A percentile compares a stretch with the other conserved stretches of the same genome.
Conservation (phyloP, 768 basidiomycete species). For the Auricularia sp. region DNA sequence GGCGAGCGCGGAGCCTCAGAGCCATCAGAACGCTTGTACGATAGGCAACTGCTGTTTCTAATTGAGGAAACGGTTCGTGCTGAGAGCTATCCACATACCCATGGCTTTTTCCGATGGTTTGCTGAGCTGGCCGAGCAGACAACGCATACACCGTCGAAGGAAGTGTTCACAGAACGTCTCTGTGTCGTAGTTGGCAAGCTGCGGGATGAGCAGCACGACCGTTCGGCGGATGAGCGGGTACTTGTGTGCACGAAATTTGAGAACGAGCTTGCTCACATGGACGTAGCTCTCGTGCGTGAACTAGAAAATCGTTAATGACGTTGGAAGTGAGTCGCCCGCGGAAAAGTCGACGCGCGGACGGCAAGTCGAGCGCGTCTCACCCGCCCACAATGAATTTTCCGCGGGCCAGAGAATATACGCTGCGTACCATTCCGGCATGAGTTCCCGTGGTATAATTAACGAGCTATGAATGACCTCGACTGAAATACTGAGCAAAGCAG, state of each 20-base stretch:
- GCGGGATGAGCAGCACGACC: conserved; percentile 91
- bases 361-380: too few relatives aligned
- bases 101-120: conserved; percentile 89
- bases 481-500: conserved; percentile 63
- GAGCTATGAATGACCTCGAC: conserved; percentile 91
- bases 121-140: conserved; percentile 77
- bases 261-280: conserved; percentile 80
- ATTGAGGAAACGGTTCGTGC: too few relatives aligned
- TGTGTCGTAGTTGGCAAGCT: conserved; percentile 88
- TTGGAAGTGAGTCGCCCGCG: too few relatives aligned
- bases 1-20: too few relatives aligned
- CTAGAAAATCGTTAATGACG: too few relatives aligned
- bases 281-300: conserved; percentile 84
- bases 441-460: conserved; percentile 80
- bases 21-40: too few relatives aligned
- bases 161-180: conserved; percentile 86
- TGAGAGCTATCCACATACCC: too few relatives aligned
- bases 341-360: too few relatives aligned
- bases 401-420: too few relatives aligned
- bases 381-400: too few relatives aligned
- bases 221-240: conserved; percentile 85
- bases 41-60: too few relatives aligned
- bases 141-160: conserved; percentile 88
- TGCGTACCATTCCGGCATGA: conserved; percentile 86
- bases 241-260: conserved; percentile 78